phyloP scores from a whole-genome alignment of 495 filamentous ascomycete species.

The Aspergillus kassunensis region DNA sequence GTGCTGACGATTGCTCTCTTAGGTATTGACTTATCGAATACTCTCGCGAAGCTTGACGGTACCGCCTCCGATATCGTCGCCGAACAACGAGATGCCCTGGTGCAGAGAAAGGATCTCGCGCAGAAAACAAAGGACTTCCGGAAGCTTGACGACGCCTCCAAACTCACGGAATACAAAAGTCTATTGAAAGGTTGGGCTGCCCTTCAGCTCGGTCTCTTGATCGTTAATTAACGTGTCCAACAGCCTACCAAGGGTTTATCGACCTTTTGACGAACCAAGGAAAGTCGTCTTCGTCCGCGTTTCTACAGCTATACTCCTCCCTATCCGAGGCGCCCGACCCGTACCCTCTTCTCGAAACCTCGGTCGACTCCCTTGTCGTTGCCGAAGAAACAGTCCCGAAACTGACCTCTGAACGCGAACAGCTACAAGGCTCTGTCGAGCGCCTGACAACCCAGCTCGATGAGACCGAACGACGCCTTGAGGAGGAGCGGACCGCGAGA shows the following conservation, averaged over 20 bases:
- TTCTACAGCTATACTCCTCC: slow-evolving; percentile 86
- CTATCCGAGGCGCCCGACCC: slow-evolving; percentile 95
- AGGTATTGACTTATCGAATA: slow-evolving; percentile 86
- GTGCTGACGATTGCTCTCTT: slow-evolving; percentile 26
- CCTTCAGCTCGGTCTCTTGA: not conserved
- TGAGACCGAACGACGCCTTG: slow-evolving; percentile 69
- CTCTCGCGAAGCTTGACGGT: slow-evolving; percentile 83
- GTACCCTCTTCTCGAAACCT: slow-evolving; percentile 93
- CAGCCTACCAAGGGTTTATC: slow-evolving; percentile 96
- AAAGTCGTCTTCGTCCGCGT: slow-evolving; percentile 85
- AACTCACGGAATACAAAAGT: slow-evolving; percentile 81
- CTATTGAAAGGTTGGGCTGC: slow-evolving; percentile 69
- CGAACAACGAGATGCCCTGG: slow-evolving; percentile 84
- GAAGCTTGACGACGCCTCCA: slow-evolving; percentile 88
- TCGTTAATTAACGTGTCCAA: slow-evolving; percentile 12
- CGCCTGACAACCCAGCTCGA: slow-evolving; percentile 91
- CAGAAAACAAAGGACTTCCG: slow-evolving; percentile 98
- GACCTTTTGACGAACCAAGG: slow-evolving; percentile 92
- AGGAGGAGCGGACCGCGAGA: slow-evolving; percentile 66
- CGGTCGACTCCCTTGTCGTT: slow-evolving; percentile 84
- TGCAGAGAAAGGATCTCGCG: slow-evolving; percentile 93
- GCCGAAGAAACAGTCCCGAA: slow-evolving; percentile 89
- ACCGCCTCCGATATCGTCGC: slow-evolving; percentile 90
- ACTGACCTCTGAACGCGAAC: slow-evolving; percentile 79
- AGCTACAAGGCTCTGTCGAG: slow-evolving; percentile 72